Base-by-base conservation (phyloP, 192 early-diverging fungal species). In the Gonapodya sp. region DNA sequence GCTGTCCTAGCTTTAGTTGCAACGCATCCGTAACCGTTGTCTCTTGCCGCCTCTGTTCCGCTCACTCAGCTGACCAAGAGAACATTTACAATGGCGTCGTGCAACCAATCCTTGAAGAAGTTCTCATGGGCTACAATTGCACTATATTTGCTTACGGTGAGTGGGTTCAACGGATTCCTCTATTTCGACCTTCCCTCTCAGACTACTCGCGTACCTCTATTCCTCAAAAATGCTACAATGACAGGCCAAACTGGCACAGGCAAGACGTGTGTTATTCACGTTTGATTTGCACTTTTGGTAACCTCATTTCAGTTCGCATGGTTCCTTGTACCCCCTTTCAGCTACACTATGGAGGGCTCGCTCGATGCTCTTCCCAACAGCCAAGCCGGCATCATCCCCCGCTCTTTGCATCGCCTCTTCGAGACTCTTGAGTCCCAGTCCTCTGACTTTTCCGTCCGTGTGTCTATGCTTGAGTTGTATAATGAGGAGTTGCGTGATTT, bases 401-500 rank as follows among this genome's bases (percentile, higher is more conserved):
- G 97, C 78, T 91, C 94, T 0, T 87, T 99, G 31, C 87, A 92
- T 82, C 83, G 88, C 14, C 86, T 99, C 31, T 99, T 97, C 87
- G 89, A 92, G 0, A 84, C 82, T 0, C 83, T 98, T 18, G 92
- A 96, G 34, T 83, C 83, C 35, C 87, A 90, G 73, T 86, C 88
- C 1, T 85, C 89, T 0, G 95, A 99, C 37, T 96, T 90, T 82
- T 89, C 93, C 14, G 95, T 96, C 1, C 88, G 89, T 33, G 90
- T 99, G 14, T 36, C 33, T 36, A 95, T 91, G 79, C 83, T 97
- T 18, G 97, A 99, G 85, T 84, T 99, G 14, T 99, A 98, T 86
- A 99, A 99, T 82, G 96, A 99, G 84, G 93, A 97, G 73, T 84
- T 97, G 35, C 89, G 92, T n/a, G 97, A 99, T 85, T 85, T 99